Evolutionary conservation across 2,329 filamentous ascomycete genomes (phyloP).

Genomic region (Apiospora rasikravindrae): DNA sequence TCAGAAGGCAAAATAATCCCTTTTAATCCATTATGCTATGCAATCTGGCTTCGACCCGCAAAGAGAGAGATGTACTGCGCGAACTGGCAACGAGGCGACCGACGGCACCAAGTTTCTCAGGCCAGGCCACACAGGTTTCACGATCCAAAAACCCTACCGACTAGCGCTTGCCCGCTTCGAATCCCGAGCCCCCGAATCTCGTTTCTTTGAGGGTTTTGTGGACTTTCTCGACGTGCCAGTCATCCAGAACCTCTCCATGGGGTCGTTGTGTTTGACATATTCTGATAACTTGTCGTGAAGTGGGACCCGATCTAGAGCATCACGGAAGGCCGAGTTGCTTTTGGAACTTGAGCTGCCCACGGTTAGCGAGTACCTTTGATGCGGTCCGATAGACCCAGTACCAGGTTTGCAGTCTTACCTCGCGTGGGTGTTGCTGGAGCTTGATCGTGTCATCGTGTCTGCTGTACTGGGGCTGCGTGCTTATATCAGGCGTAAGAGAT

Average conservation of each 20-base stretch:
- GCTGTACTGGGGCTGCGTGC: background rate
- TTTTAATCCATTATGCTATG: background rate
- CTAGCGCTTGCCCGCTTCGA: background rate
- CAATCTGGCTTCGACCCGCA: background rate
- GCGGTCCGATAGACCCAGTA: background rate
- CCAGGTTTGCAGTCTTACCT: background rate
- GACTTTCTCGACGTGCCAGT: constrained; percentile 11
- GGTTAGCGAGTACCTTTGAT: background rate
- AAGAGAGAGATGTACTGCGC: background rate
- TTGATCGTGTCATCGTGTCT: background rate
- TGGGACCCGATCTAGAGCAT: background rate
- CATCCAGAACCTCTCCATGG: constrained; percentile 17
- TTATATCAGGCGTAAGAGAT: too few relatives aligned
- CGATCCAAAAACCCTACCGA: background rate
- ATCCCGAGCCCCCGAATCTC: background rate
- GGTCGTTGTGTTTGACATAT: background rate
- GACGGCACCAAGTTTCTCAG: background rate
- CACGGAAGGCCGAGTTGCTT: constrained; percentile 14
- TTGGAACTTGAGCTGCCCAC: background rate
- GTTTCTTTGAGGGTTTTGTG: background rate
- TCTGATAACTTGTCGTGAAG: background rate
- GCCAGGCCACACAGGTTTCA: background rate
- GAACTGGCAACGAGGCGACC: background rate
- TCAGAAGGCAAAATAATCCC: background rate
- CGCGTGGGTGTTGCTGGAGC: background rate